phyloP scores from a whole-genome alignment of 2,329 filamentous ascomycete genomes.

The Fusarium pininemorale region DNA sequence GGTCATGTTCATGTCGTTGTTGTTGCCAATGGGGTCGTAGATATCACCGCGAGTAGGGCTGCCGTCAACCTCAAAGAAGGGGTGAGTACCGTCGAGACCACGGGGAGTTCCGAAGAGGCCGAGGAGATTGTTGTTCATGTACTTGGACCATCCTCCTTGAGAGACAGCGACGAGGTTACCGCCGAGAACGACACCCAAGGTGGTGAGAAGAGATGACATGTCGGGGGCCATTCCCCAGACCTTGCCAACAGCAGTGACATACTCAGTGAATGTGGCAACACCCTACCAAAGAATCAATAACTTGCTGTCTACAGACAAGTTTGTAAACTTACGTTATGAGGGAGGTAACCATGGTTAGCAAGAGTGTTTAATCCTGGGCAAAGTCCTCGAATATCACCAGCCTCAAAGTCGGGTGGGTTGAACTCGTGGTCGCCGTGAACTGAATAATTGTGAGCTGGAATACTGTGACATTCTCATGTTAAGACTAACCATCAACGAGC shows the following conservation, averaged over 20 bases:
- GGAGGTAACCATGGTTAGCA: slow-evolving; percentile 37
- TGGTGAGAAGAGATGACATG: slow-evolving; percentile 17
- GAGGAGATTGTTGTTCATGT: slow-evolving; percentile 53
- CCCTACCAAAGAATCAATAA: background rate
- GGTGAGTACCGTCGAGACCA: slow-evolving; percentile 62
- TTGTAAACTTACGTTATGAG: slow-evolving; percentile 13
- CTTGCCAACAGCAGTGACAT: slow-evolving; percentile 26
- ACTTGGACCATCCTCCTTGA: slow-evolving; percentile 45
- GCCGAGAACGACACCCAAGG: slow-evolving; percentile 48
- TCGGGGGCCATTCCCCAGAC: slow-evolving; percentile 32
- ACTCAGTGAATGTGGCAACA: slow-evolving; percentile 1
- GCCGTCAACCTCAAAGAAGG: slow-evolving; percentile 63
- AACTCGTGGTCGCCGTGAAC: slow-evolving; percentile 29
- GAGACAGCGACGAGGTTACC: slow-evolving; percentile 46
- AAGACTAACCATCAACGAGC: slow-evolving; percentile 19
- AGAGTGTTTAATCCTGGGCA: slow-evolving; percentile 34
- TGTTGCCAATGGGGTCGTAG: slow-evolving; percentile 58
- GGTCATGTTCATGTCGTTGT: slow-evolving; percentile 60
- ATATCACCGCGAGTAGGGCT: slow-evolving; percentile 63
- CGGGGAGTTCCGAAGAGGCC: slow-evolving; percentile 55
- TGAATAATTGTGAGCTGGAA: background rate
- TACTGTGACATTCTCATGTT: accelerated
- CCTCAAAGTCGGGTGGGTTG: slow-evolving; percentile 18
- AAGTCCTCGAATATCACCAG: slow-evolving; percentile 30
- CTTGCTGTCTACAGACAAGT: accelerated